Evolutionary conservation across 352 stramenopile genomes (phyloP).

Genomic region (Pythium oligandrum): DNA sequence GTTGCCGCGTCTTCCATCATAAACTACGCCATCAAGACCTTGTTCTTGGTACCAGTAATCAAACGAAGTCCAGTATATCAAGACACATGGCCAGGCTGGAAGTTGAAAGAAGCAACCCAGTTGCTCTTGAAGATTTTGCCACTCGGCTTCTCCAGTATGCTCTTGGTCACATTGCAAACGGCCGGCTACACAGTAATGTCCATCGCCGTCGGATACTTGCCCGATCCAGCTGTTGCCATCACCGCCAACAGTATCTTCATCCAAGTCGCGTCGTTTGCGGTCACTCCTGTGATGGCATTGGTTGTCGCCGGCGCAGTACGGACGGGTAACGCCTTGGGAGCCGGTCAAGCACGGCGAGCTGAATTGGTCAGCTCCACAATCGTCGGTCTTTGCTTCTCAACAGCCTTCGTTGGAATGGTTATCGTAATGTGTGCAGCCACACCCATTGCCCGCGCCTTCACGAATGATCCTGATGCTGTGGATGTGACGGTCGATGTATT

Average conservation of each 20-base stretch:
- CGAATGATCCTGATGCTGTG: constrained; percentile 4
- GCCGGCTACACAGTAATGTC: constrained; percentile 46
- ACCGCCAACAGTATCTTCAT: constrained; percentile 14
- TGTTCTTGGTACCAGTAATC: constrained; percentile 30
- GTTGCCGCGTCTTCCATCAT: constrained; percentile 29
- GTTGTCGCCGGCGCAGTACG: constrained; percentile 20
- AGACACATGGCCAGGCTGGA: constrained; percentile 27
- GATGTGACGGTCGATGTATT: constrained; percentile 1
- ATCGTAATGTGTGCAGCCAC: constrained; percentile 3
- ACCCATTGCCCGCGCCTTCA: constrained; percentile 16
- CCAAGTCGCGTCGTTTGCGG: constrained; percentile 10
- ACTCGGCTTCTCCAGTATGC: constrained; percentile 34
- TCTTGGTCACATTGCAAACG: constrained; percentile 46
- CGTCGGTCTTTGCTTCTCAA: too few species aligned
- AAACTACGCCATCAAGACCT: constrained; percentile 26
- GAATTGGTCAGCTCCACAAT: constrained; percentile 1
- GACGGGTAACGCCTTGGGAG: constrained; percentile 22
- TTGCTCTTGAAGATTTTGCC: constrained; percentile 13
- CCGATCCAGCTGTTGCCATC: constrained; percentile 3
- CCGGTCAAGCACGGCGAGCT: constrained; percentile 13
- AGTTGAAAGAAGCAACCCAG: constrained; percentile 17
- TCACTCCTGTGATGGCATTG: constrained; percentile 17
- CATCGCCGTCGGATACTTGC: constrained; percentile 28
- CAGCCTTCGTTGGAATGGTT: constrained; percentile 3
- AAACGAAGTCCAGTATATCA: constrained; percentile 12